phyloP scores from a whole-genome alignment of 2,329 filamentous ascomycete genomes.

The Verticillium longisporum region DNA sequence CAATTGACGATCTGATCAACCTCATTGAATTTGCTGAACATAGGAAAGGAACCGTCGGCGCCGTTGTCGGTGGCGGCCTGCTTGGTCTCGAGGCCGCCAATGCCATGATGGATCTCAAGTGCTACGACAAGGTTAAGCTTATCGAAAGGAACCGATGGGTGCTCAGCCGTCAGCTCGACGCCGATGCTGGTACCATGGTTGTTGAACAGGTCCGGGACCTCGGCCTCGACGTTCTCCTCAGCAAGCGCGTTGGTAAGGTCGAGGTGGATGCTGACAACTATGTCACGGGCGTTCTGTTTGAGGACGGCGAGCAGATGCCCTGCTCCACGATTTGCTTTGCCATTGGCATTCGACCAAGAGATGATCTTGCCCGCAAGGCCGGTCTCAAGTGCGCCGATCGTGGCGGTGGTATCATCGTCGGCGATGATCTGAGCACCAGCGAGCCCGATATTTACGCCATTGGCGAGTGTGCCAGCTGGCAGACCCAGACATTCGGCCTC shows the following conservation, averaged over 20 bases:
- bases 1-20: conserved; percentile 71
- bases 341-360: conserved; percentile 75
- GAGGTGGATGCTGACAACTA: conserved; percentile 59
- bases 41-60: conserved; percentile 61
- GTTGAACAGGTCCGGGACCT: conserved; percentile 73
- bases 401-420: conserved; percentile 70
- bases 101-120: conserved; percentile 80
- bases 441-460: conserved; percentile 73
- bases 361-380: conserved; percentile 64
- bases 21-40: conserved; percentile 67
- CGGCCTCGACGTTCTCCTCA: conserved; percentile 73
- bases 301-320: conserved; percentile 70
- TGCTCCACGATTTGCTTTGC: conserved; percentile 85
- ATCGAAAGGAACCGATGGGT: conserved; percentile 82
- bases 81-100: conserved; percentile 85
- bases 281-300: conserved; percentile 69
- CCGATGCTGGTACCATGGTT: conserved; percentile 74
- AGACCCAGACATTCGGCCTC: conserved; percentile 78
- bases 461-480: conserved; percentile 87
- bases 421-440: conserved; percentile 62
- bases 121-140: conserved; percentile 67
- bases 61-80: conserved; percentile 78
- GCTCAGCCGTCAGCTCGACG: conserved; percentile 73
- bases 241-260: conserved; percentile 67
- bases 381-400: conserved; percentile 67